A percentile compares a stretch with the other conserved stretches of the same genome.
These are phyloP conservation scores for Fraxinus dipetala DNA, from an alignment of 305 asterid species.

Conservation along the genomic window DNA sequence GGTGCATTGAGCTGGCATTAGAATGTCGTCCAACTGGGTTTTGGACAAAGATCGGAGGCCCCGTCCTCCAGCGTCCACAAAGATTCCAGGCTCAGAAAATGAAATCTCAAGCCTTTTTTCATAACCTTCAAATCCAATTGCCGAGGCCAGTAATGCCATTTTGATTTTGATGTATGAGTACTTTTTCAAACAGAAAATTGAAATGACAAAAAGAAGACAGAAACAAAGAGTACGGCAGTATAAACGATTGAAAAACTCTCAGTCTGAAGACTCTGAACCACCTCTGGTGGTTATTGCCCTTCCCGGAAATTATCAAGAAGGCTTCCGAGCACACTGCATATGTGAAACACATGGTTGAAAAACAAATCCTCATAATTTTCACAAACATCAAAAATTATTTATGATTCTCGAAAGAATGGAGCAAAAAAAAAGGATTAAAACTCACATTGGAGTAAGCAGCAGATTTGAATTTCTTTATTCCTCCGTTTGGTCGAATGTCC, in stretches of 20 bases:
- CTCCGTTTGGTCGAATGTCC: constrained; percentile 37
- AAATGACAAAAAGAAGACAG: constrained; percentile 21
- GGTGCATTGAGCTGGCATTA: constrained; percentile 45
- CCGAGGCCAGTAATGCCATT: constrained; percentile 34
- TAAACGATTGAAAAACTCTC: neutral
- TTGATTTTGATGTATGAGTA: constrained; percentile 10
- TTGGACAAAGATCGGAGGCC: constrained; percentile 40
- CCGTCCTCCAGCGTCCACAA: constrained; percentile 27
- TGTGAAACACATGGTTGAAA: neutral
- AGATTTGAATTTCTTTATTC: constrained; percentile 36
- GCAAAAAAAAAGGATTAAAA: neutral
- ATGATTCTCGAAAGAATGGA: neutral
- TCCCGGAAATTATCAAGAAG: constrained; percentile 39
- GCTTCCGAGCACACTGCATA: constrained; percentile 46
- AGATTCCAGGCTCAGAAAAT: constrained; percentile 30
- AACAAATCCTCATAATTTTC: neutral
- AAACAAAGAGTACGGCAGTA: neutral
- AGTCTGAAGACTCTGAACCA: neutral
- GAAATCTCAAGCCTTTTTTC: constrained; percentile 44
- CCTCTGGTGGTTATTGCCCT: constrained; percentile 20
- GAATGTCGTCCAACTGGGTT: constrained; percentile 38
- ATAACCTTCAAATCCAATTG: constrained; percentile 49
- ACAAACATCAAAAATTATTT: neutral
- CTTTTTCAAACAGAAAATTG: constrained; percentile 1
- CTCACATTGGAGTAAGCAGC: constrained; percentile 41